Percentiles rank a stretch among this genome's conserved stretches.
phyloP scores from a whole-genome alignment of 345 rosid species.

The Pelargonium nanum region DNA sequence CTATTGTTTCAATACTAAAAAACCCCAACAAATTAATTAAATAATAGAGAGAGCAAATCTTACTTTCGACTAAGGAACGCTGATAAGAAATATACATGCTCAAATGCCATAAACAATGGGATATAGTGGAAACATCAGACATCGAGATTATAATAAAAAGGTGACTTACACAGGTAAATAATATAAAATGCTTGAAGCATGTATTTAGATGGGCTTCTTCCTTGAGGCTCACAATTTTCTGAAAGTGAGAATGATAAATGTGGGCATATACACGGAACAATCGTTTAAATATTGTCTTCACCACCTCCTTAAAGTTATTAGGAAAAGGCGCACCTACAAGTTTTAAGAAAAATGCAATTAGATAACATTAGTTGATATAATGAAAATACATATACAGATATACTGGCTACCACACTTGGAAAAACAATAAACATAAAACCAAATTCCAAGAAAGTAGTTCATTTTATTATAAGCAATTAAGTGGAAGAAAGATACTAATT shows the following conservation, averaged over 20 bases:
- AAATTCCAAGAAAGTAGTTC: not conserved
- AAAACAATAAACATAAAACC: not conserved
- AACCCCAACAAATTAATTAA: too few species aligned
- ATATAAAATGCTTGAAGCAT: slow-evolving; percentile 95
- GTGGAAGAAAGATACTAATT: slow-evolving; percentile 3
- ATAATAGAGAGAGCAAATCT: too few species aligned
- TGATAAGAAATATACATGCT: too few species aligned
- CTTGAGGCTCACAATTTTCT: slow-evolving; percentile 95
- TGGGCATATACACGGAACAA: slow-evolving; percentile 96
- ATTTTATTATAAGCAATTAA: not conserved
- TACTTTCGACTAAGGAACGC: too few species aligned
- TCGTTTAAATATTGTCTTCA: slow-evolving; percentile 89
- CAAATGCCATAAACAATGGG: too few species aligned
- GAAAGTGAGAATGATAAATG: slow-evolving; percentile 92
- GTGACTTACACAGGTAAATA: slow-evolving; percentile 80
- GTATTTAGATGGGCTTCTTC: slow-evolving; percentile 99
- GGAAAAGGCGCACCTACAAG: slow-evolving; percentile 92
- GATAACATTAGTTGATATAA: not conserved
- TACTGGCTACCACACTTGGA: not conserved
- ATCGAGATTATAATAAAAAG: not conserved
- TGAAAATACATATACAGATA: not conserved
- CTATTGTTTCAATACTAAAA: too few species aligned
- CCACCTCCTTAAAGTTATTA: slow-evolving; percentile 88
- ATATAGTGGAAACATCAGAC: too few species aligned
- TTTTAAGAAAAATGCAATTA: slow-evolving; percentile 6